Evolutionary conservation across 2,329 filamentous ascomycete genomes (phyloP), one percentile per base, ranked within the genome.

Genomic region (Keithomyces neogunnii): DNA sequence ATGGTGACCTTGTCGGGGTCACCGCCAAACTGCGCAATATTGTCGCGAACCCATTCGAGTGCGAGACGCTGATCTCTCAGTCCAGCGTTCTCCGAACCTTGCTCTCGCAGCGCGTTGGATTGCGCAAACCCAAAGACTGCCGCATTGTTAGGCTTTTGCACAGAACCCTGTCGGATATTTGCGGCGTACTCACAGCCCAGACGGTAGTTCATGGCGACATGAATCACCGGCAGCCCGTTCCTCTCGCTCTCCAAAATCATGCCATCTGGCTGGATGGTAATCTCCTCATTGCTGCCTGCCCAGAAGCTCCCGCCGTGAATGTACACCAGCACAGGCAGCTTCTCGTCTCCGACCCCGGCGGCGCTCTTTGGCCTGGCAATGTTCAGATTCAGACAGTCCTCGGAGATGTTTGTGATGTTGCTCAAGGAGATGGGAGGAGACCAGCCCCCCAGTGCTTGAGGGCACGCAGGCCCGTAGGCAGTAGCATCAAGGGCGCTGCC

Each of bases 21-120:
- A 13, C 78, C 78, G 19, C 76, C 76, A 55, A 81, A 81, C 1
- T 63, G 61, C 7, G 59, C 68, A 29, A 80, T 74, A 57, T 59
- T 73, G 42, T 72, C 66, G 33, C 69, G 66, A 29, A 73, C 63
- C 71, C 71, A 74, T 44, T 66, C 60, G 1, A 74, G 57, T 1
- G 69, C 70, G 2, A 71, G 56, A 2, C 78, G 69, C 57, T 82
- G 78, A 57, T 84, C 78, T 4, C 72, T 66, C 5, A 81, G 61
- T 1, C 76, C 78, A 2, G 76, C 58, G 52, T 81, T 81, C 45
- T 58, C 52, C 3, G 58, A 60, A 13, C 54, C 53, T 31, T 59
- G 56, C 4, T 31, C 4, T 39, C 51, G 50, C 1, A 62, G 57
- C 7, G 57, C 56, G 36, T 55, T 50, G 2, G 60, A 60, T 28